Evolutionary conservation across 345 rosid species (phyloP), one percentile per base, ranked within the genome.

Genomic region (Ceriops tagal): DNA sequence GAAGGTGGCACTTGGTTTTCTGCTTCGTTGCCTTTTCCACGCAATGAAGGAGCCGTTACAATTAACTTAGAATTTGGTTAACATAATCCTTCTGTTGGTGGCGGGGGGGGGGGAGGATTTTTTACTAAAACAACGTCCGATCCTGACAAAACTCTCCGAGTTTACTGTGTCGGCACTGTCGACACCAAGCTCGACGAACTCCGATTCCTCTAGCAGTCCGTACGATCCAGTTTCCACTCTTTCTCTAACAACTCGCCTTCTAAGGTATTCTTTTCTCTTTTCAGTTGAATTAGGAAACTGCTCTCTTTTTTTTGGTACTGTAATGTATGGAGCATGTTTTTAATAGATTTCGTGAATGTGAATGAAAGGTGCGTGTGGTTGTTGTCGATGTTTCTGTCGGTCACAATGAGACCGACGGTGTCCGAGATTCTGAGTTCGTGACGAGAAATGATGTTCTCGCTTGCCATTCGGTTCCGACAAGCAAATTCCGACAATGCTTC

Each of bases 121-220:
- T 56, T 24, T 6, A 56, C 16, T 24, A 4, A 0, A 28, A 28
- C 3, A 52, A 83, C 77, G 86, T 71, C 64, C 34, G 65, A 6
- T 58, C 49, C 11, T 34, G 61, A 61, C 8, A 58, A 62, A 26
- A 60, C 18, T 53, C 85, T 20, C 57, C 72, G 85, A 51, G 93
- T 91, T 55, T 84, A 77, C 84, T 93, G 98, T 66, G 72, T 91
- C 28, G 97, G 97, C 68, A 91, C 98, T 34, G 92, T 83, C 59
- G 98, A 93, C 52, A 87, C 96, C 3, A 93, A 93, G 84, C 81
- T 84, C 73, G 83, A 84, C 20, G 98, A 93, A 82, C 92, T 93
- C 66, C 87, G 78, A 3, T 87, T 84, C 83, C 87, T 93, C 24
- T 78, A 89, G 5, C 77, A 80, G n/a, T 82, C 92, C 32, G 95